Evolutionary conservation across 768 basidiomycete genomes (phyloP).

Genomic region (Suillus paluster): DNA sequence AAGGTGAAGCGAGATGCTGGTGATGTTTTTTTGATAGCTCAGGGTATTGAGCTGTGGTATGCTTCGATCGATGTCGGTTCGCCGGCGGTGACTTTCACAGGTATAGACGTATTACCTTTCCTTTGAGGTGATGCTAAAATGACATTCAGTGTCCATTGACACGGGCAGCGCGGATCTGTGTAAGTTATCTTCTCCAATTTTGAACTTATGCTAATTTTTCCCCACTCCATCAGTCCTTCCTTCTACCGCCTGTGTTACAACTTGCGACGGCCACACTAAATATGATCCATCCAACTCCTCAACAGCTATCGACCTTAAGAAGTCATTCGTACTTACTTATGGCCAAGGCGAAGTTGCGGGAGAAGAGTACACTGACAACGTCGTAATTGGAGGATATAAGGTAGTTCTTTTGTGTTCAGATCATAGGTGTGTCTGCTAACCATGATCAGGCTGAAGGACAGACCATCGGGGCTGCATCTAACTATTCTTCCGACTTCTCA

Average conservation of each 20-base stretch:
- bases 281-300: conserved; percentile 37
- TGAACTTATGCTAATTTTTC: conserved; percentile 25
- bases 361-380: conserved; percentile 45
- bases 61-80: conserved; percentile 52
- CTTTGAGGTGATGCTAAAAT: conserved; percentile 1
- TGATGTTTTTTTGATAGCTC: conserved; percentile 39
- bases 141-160: conserved; percentile 49
- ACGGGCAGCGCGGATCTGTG: conserved; percentile 53
- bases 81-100: conserved; percentile 47
- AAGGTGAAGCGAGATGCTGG: conserved; percentile 33
- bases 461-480: conserved; percentile 47
- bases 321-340: conserved; percentile 40
- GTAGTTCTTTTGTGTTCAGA: conserved; percentile 22
- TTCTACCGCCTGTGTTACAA: conserved; percentile 25
- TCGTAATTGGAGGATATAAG: conserved; percentile 43
- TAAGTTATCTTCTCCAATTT: conserved; percentile 7
- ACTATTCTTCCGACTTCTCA: conserved; percentile 39
- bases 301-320: conserved; percentile 32
- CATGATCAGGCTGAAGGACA: conserved; percentile 40
- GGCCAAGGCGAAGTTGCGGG: conserved; percentile 45
- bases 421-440: conserved; percentile 4
- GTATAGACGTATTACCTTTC: conserved; percentile 24
- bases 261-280: conserved; percentile 36
- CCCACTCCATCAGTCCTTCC: conserved; percentile 50
- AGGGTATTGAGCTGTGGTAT: conserved; percentile 47